A percentile compares a stretch with the other conserved stretches of the same genome.
Evolutionary conservation across 306 rosid species (phyloP).

Genomic region (Acacia crassicarpa): DNA sequence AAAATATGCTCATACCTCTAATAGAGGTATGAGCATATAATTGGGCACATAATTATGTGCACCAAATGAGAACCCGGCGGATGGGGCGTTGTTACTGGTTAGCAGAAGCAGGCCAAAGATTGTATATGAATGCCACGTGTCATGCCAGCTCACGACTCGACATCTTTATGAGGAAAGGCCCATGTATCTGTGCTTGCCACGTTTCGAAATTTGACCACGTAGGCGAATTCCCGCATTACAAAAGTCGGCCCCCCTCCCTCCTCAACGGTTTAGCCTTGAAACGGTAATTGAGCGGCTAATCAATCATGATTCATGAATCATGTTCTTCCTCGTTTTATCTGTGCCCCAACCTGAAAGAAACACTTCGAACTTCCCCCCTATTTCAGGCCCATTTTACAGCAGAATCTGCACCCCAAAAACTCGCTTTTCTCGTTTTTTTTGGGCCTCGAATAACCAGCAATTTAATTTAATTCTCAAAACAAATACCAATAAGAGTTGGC

Average conservation of each 20-base stretch:
- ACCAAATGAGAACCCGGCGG: too few species aligned
- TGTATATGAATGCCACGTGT: slow-evolving; percentile 59
- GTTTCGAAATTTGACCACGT: slow-evolving; percentile 49
- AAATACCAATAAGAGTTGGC: too few species aligned
- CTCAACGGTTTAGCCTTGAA: background rate
- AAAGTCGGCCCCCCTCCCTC: slow-evolving; percentile 29
- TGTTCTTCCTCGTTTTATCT: background rate
- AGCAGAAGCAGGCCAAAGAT: slow-evolving; percentile 27
- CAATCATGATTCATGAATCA: background rate
- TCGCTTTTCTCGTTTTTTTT: too few species aligned
- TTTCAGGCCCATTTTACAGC: background rate
- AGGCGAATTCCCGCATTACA: slow-evolving; percentile 38
- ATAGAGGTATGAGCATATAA: too few species aligned
- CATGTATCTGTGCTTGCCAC: slow-evolving; percentile 61
- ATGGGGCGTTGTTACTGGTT: slow-evolving; percentile 26
- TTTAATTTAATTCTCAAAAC: too few species aligned
- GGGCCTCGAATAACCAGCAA: too few species aligned
- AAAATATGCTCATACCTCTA: too few species aligned
- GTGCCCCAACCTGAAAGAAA: background rate
- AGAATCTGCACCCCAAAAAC: background rate
- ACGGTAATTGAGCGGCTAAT: slow-evolving; percentile 6
- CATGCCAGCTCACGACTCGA: slow-evolving; percentile 47
- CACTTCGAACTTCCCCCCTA: background rate
- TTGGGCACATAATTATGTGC: too few species aligned
- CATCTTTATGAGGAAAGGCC: slow-evolving; percentile 36